phyloP scores from a whole-genome alignment of 129 eudicot genomes.

The Saussurea involucrata region DNA sequence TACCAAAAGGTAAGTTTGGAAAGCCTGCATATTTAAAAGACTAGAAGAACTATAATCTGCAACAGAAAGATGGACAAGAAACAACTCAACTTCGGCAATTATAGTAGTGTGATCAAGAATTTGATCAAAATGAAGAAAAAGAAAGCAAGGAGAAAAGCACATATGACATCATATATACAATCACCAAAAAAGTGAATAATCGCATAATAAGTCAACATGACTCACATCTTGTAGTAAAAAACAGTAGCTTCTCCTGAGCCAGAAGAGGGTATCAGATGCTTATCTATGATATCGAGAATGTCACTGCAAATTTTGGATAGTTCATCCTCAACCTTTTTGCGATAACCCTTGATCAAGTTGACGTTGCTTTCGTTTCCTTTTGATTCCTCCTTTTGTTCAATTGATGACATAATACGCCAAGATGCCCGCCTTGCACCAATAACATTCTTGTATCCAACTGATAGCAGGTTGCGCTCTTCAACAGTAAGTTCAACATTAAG shows the following conservation, averaged over 20 bases:
- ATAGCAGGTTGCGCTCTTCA: constrained; percentile 89
- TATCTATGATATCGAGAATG: constrained; percentile 78
- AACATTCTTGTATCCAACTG: constrained; percentile 93
- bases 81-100: neutral
- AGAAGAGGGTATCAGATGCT: constrained; percentile 75
- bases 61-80: neutral
- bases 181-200: neutral
- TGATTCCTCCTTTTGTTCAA: constrained; percentile 92
- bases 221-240: constrained; percentile 90
- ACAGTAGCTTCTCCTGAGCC: constrained; percentile 87
- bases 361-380: constrained; percentile 81
- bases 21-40: neutral
- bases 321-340: constrained; percentile 91
- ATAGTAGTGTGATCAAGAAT: neutral
- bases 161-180: neutral
- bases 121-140: neutral
- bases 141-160: neutral
- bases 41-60: neutral
- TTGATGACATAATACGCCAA: constrained; percentile 97
- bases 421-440: constrained; percentile 94
- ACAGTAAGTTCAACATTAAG: constrained; percentile 85
- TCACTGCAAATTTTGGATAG: constrained; percentile 82
- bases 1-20: neutral
- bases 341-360: constrained; percentile 71
- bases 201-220: neutral